phyloP scores from a whole-genome alignment of 257 asterid species.

The Osmanthus fragrans region DNA sequence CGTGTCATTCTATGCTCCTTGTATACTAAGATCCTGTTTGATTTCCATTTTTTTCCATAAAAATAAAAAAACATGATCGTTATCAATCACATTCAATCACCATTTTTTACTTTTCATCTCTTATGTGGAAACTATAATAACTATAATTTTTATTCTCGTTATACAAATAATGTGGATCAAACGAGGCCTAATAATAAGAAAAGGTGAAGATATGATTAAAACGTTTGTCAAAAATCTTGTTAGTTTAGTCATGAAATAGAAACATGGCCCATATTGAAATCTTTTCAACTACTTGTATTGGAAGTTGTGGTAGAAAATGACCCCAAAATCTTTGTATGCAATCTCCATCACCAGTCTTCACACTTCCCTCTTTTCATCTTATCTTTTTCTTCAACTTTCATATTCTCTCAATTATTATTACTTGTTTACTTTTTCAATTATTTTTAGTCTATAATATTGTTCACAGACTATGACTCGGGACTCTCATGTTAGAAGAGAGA shows the following conservation, averaged over 20 bases:
- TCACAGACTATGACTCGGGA: background rate
- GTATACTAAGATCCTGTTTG: too few relatives aligned
- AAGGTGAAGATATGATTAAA: background rate
- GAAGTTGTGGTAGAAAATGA: constrained; percentile 45
- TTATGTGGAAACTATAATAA: too few relatives aligned
- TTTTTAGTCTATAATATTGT: background rate
- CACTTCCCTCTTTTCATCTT: constrained; percentile 29
- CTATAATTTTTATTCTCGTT: too few relatives aligned
- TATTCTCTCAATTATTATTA: background rate
- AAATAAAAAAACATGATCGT: too few relatives aligned
- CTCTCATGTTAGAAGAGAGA: background rate
- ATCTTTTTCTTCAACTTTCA: constrained; percentile 31
- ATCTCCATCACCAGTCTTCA: constrained; percentile 47
- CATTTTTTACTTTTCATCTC: too few relatives aligned
- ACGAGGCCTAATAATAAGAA: too few relatives aligned
- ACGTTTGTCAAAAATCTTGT: background rate
- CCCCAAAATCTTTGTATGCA: constrained; percentile 33
- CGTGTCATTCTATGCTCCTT: too few relatives aligned
- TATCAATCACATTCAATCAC: too few relatives aligned
- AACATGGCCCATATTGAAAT: background rate
- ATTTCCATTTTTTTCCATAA: too few relatives aligned
- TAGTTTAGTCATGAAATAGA: background rate
- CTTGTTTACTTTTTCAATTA: background rate
- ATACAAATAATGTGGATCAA: too few relatives aligned
- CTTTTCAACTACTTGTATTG: constrained; percentile 3